Conservation (phyloP, 129 eudicot species). For the Sambucus nigra region DNA sequence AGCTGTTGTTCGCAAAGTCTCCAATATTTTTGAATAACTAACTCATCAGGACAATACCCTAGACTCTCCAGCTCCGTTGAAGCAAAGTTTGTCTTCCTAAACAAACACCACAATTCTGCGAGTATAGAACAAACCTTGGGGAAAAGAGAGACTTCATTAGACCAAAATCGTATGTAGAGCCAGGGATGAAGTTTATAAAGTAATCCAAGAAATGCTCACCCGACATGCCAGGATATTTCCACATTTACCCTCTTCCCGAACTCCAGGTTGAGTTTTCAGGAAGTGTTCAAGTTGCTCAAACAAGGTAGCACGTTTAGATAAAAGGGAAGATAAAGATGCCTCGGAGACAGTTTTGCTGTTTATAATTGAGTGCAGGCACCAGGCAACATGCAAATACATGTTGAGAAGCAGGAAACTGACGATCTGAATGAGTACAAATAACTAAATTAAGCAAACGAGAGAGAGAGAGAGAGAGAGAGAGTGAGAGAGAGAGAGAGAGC, state of each 20-base stretch:
- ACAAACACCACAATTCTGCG: slow-evolving; percentile 77
- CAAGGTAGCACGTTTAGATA: slow-evolving; percentile 52
- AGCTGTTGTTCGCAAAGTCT: slow-evolving; percentile 69
- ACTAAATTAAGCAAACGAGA: neutral
- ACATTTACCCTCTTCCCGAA: slow-evolving; percentile 42
- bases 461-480: too few species aligned
- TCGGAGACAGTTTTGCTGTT: slow-evolving; percentile 54
- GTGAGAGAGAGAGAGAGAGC: neutral
- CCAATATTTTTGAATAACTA: slow-evolving; percentile 60
- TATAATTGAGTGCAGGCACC: slow-evolving; percentile 61
- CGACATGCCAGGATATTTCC: slow-evolving; percentile 60
- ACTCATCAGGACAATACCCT: slow-evolving; percentile 59
- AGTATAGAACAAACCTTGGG: slow-evolving; percentile 75
- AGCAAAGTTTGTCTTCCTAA: slow-evolving; percentile 46
- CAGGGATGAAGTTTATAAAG: neutral
- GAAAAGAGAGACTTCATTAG: slow-evolving; percentile 16
- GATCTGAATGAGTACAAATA: slow-evolving; percentile 41
- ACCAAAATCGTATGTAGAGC: slow-evolving; percentile 6
- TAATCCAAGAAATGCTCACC: slow-evolving; percentile 33
- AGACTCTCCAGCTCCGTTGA: slow-evolving; percentile 64
- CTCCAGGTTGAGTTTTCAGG: slow-evolving; percentile 29
- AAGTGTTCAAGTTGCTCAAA: slow-evolving; percentile 57
- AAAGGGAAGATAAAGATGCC: slow-evolving; percentile 51
- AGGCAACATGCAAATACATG: slow-evolving; percentile 79
- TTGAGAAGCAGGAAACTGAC: slow-evolving; percentile 77